Conservation (phyloP, 2,329 filamentous ascomycete genomes). For the Lachnellula subtilissima region DNA sequence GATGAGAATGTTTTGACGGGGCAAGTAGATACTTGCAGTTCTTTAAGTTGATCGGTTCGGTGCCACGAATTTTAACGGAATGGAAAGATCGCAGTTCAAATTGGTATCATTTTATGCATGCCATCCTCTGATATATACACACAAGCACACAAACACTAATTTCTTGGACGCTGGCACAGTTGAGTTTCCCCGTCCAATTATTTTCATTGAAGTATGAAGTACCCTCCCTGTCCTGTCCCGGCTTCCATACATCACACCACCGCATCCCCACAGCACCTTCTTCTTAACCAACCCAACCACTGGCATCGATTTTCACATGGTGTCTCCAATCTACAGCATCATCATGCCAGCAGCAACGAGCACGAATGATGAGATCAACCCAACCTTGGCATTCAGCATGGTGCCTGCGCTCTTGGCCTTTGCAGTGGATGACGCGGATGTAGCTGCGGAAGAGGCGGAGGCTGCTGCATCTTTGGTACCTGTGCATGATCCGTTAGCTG, state of each 20-base stretch:
- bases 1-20: too few species aligned
- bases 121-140: not conserved
- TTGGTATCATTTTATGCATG: not conserved
- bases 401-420: conserved; percentile 10
- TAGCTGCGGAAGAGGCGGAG: conserved; percentile 4
- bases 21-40: too few species aligned
- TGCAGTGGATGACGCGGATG: conserved; percentile 5
- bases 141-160: not conserved
- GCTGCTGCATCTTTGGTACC: conserved; percentile 12
- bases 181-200: not conserved
- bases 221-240: not conserved
- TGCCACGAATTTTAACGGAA: too few species aligned
- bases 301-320: not conserved
- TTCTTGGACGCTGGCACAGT: not conserved
- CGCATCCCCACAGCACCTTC: not conserved
- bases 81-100: not conserved
- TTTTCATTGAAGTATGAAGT: not conserved
- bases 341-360: conserved; percentile 18
- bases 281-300: not conserved
- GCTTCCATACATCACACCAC: conserved; percentile 1
- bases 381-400: conserved; percentile 12
- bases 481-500: conserved; percentile 1
- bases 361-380: conserved; percentile 15
- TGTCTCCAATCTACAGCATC: conserved; percentile 15
- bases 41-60: too few species aligned